A percentile compares a stretch with the other conserved stretches of the same genome.
Evolutionary conservation across 768 basidiomycete genomes (phyloP).

Genomic region (Boletus tomentosulus): DNA sequence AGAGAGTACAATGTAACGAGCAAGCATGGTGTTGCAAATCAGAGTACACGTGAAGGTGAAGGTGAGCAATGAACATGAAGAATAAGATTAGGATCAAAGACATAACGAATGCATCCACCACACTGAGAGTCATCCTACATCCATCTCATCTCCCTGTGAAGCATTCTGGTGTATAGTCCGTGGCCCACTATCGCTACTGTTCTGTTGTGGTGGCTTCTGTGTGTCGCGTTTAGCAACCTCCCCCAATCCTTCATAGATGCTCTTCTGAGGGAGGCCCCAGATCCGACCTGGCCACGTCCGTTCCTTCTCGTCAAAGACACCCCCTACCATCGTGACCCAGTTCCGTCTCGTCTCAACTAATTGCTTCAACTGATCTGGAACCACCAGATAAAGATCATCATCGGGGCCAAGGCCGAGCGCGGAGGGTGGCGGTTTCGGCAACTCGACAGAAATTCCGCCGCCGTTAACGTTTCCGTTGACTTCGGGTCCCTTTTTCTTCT

Average conservation of each 20-base stretch:
- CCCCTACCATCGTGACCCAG: conserved; percentile 76
- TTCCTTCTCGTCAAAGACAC: conserved; percentile 74
- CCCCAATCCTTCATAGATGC: conserved; percentile 72
- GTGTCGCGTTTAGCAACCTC: conserved; percentile 50
- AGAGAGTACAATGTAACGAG: conserved; percentile 20
- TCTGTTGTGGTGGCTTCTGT: conserved; percentile 20
- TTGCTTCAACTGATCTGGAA: conserved; percentile 64
- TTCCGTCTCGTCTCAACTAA: conserved; percentile 72
- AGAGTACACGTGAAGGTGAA: conserved; percentile 22
- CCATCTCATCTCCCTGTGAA: conserved; percentile 59
- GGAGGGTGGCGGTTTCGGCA: conserved; percentile 61
- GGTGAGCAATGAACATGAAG: conserved; percentile 25
- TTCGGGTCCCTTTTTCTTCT: conserved; percentile 64
- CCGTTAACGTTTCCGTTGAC: conserved; percentile 31
- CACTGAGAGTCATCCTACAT: conserved; percentile 47
- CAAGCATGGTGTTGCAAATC: conserved; percentile 20
- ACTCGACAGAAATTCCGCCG: conserved; percentile 29
- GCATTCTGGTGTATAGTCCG: conserved; percentile 40
- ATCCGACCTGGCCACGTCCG: conserved; percentile 59
- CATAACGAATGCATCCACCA: conserved; percentile 6
- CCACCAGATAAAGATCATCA: conserved; percentile 56
- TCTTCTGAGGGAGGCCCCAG: conserved; percentile 73
- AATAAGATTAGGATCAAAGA: conserved; percentile 22
- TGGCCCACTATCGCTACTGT: conserved; percentile 17
- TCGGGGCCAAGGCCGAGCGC: conserved; percentile 67